phyloP scores from a whole-genome alignment of 345 rosid genomes.

The Pugionium cornutum region DNA sequence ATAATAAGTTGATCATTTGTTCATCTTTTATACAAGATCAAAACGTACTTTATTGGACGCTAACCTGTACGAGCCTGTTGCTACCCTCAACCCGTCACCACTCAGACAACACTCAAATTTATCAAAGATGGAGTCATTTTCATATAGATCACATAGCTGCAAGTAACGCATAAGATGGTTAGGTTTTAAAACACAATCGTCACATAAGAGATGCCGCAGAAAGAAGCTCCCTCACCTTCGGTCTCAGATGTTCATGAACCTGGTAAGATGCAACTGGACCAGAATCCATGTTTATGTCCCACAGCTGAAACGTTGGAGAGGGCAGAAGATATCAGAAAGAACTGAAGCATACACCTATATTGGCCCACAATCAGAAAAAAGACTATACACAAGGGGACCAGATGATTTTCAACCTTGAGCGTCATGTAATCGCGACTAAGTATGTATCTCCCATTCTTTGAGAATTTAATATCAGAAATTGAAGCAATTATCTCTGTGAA shows the following conservation, averaged over 20 bases:
- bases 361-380: constrained; percentile 20
- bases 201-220: constrained; percentile 18
- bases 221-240: constrained; percentile 53
- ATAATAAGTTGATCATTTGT: neutral
- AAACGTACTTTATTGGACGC: constrained; percentile 16
- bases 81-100: constrained; percentile 91
- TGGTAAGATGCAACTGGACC: constrained; percentile 96
- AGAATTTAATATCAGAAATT: constrained; percentile 92
- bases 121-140: constrained; percentile 98
- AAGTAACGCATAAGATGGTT: constrained; percentile 14
- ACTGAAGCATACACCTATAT: neutral
- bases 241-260: constrained; percentile 96
- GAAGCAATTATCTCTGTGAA: constrained; percentile 99
- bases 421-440: constrained; percentile 99
- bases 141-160: constrained; percentile 96
- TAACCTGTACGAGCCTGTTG: constrained; percentile 99
- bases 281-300: constrained; percentile 99
- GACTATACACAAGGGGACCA: constrained; percentile 14
- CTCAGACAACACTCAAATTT: constrained; percentile 97
- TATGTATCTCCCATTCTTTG: constrained; percentile 83
- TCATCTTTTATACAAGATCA: constrained; percentile 9
- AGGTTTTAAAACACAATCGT: constrained; percentile 16
- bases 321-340: constrained; percentile 24
- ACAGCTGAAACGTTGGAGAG: constrained; percentile 48
- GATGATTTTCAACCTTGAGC: constrained; percentile 65